Evolutionary conservation across 805 yeast species (phyloP).

Genomic region (Candida vaughaniae): DNA sequence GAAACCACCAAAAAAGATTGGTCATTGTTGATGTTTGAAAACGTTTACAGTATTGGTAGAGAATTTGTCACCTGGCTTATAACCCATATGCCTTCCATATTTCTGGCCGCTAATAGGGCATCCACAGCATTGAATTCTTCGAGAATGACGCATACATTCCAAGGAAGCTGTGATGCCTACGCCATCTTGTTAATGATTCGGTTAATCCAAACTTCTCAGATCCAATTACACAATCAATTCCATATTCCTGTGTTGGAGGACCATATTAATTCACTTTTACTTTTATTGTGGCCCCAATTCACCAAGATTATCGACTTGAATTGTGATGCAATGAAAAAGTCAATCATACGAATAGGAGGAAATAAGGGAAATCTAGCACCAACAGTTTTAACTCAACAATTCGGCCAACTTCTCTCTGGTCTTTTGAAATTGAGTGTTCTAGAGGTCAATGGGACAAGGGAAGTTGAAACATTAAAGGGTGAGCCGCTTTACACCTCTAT

Average conservation of each 20-base stretch:
- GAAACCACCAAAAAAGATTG: slow-evolving; percentile 23
- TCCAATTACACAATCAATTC: slow-evolving; percentile 61
- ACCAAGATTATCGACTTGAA: slow-evolving; percentile 75
- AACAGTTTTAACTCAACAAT: slow-evolving; percentile 69
- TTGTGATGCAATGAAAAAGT: slow-evolving; percentile 64
- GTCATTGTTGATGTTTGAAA: slow-evolving; percentile 37
- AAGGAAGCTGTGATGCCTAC: slow-evolving; percentile 63
- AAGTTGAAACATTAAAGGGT: slow-evolving; percentile 29
- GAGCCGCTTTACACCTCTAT: slow-evolving; percentile 79
- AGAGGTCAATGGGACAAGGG: slow-evolving; percentile 10
- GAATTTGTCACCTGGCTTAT: slow-evolving; percentile 47
- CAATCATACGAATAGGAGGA: slow-evolving; percentile 10
- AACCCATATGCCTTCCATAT: slow-evolving; percentile 36
- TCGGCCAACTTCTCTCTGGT: slow-evolving; percentile 70
- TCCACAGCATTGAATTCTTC: slow-evolving; percentile 42
- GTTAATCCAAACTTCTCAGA: slow-evolving; percentile 61
- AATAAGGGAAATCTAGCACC: slow-evolving; percentile 38
- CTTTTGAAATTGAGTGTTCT: slow-evolving; percentile 52
- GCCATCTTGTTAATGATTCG: slow-evolving; percentile 78
- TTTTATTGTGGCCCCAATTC: slow-evolving; percentile 83
- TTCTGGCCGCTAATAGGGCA: slow-evolving; percentile 18
- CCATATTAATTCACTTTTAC: slow-evolving; percentile 62
- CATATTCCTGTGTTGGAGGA: slow-evolving; percentile 70
- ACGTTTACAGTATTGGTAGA: slow-evolving; percentile 41
- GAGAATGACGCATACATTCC: slow-evolving; percentile 24